Base-by-base conservation (phyloP, 805 yeast genomes). In the Metschnikowia hibisci region DNA sequence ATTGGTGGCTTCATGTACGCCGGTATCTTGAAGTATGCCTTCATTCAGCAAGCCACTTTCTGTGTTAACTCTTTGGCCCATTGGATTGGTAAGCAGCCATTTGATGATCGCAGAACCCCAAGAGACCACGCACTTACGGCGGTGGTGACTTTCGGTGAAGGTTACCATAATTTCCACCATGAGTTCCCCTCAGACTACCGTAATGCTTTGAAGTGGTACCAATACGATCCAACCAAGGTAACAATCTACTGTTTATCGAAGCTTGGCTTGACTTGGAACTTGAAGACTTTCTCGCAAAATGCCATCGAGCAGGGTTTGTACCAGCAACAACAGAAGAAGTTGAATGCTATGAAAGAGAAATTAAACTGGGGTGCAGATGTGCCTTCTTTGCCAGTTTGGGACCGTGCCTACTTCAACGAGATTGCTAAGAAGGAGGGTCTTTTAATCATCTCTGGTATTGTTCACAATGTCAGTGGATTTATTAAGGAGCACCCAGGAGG, bases 141-240 rank as follows among this genome's bases (percentile, higher is more conserved):
- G 4, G 68, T 85, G 46, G 88, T 84, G 46, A 86, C 95, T 0
- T 84, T 85, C 58, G 95, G 95, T 65, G 95, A 86, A 68, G 95
- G 95, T 50, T 84, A 85, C 73, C 93, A 86, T 60, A 86, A 86
- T 68, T 86, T 85, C 80, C 95, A 86, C 65, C 95, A 86, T 63
- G 95, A 85, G 71, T 86, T 85, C 76, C 93, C 95, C 56, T 77
- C 87, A 14, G 95, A 86, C 68, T 86, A 85, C 76, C 80, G 95
- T 77, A 85, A 85, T 61, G 93, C 93, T 14, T 74, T 85, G 60
- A 82, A 80, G 61, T 85, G 93, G 93, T 85, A 81, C 72, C 91
- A 85, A 73, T 85, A 80, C 60, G 95, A 86, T 62, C 95, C 95
- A 53, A 84, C 93, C 39, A 85, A 85, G 67, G 57, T 78, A 37